A percentile compares a stretch with the other conserved stretches of the same genome.
Evolutionary conservation across 164 flowering plant genomes (phyloP).

Genomic region (Saururus chinensis): DNA sequence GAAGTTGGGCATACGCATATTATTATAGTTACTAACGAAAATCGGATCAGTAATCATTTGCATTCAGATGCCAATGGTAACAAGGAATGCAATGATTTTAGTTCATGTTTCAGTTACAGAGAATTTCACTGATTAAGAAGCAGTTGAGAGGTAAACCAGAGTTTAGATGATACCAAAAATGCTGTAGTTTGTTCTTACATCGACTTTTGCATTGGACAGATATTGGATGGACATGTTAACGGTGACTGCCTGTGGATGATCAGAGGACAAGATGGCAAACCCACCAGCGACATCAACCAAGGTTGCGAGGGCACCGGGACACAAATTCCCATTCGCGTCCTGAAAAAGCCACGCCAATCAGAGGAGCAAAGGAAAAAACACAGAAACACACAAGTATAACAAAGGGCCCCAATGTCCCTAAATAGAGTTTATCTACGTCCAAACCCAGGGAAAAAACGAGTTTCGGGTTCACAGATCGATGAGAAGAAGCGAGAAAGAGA

Average conservation of each 20-base stretch:
- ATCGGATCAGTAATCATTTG: not conserved
- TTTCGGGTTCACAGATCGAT: not conserved
- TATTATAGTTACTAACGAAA: no score
- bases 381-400: not conserved
- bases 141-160: not conserved
- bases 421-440: no score
- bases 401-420: not conserved
- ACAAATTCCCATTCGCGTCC: slow-evolving; percentile 56
- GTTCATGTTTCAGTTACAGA: not conserved
- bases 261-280: slow-evolving; percentile 36
- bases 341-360: slow-evolving; percentile 20
- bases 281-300: slow-evolving; percentile 75
- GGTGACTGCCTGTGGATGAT: slow-evolving; percentile 53
- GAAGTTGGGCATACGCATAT: not conserved
- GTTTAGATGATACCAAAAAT: not conserved
- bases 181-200: slow-evolving; percentile 32
- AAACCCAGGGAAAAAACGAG: no score
- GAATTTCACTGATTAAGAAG: not conserved
- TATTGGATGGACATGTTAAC: slow-evolving; percentile 76
- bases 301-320: slow-evolving; percentile 59
- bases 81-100: not conserved
- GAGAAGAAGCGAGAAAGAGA: no score
- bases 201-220: slow-evolving; percentile 46
- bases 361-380: not conserved
- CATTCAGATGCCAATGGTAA: not conserved